Evolutionary conservation across 164 flowering plant species (phyloP).

Genomic region (Umbellularia californica): DNA sequence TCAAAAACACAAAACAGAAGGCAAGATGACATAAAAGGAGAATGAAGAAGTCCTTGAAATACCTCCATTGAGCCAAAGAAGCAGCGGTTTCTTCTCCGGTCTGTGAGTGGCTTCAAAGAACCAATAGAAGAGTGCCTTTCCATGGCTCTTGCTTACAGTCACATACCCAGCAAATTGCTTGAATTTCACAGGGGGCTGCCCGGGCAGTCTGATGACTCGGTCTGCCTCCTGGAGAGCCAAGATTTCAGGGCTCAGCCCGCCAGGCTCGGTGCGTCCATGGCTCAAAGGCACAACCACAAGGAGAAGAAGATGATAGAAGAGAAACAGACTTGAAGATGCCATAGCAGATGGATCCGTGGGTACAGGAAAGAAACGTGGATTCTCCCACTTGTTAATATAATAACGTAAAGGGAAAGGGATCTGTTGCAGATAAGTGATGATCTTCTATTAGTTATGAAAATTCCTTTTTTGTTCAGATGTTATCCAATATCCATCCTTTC

Average conservation of each 20-base stretch:
- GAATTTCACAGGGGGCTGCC: constrained; percentile 54
- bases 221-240: constrained; percentile 36
- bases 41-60: background rate
- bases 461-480: no score
- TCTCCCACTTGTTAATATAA: no score
- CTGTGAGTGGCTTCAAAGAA: constrained; percentile 47
- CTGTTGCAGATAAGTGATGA: no score
- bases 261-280: background rate
- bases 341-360: background rate
- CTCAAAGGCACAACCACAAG: background rate
- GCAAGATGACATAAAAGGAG: no score
- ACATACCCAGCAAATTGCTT: constrained; percentile 57
- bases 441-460: no score
- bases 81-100: constrained; percentile 41
- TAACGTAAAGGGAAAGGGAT: no score
- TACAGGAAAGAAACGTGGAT: background rate
- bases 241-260: background rate
- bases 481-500: no score
- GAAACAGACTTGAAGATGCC: background rate
- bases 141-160: constrained; percentile 41
- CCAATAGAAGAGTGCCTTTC: constrained; percentile 68
- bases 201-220: constrained; percentile 40
- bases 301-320: no score
- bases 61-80: constrained; percentile 73
- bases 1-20: no score